Evolutionary conservation across 1,284 basidiomycete species (phyloP), one percentile per base, ranked within the genome.

Genomic region (Agroathelia rolfsii): DNA sequence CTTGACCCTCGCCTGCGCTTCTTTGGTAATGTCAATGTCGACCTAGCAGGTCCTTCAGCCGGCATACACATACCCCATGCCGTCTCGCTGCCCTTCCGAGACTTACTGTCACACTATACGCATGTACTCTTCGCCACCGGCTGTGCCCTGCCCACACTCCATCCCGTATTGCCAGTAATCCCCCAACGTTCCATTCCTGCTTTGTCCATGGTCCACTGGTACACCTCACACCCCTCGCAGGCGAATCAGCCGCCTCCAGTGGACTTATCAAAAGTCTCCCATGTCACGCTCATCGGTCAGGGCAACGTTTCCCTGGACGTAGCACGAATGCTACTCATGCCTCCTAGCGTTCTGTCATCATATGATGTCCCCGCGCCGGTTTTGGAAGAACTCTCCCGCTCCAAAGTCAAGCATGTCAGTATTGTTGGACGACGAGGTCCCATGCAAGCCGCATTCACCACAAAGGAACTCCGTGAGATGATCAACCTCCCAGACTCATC

Each of bases 291-390:
- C 29, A 82, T 98, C 28, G 94, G 95, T 0, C 89, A 94, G 41
- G 94, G 95, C 10, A 98, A 99, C 48, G 95, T 99, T 30, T 86
- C 93, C 3, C 64, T 99, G 14, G 95, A 99, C 46, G 70, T 95
- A 11, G 90, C 92, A 1, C 73, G 95, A 3, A 89, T 97, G 53
- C 69, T 99, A 1, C 74, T 99, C 31, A 73, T 71, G 2, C 59
- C 71, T 2, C 70, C 75, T 2, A 60, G 64, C n/a, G 56, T 62
- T 4, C 69, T 98, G 25, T 60, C 61, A 6, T 60, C 69, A 44
- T 87, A 86, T 34, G 94, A 98, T 53, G 69, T 97, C 3, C 92
- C 93, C 0, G 58, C 72, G 35, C 52, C 64, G 5, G 89, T 95
- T 0, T 62, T 97, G 4, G 70, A 76, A 1, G 65, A 78, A 6